Evolutionary conservation across 106 monocot species (phyloP).

Genomic region (Gastrodia elata): DNA sequence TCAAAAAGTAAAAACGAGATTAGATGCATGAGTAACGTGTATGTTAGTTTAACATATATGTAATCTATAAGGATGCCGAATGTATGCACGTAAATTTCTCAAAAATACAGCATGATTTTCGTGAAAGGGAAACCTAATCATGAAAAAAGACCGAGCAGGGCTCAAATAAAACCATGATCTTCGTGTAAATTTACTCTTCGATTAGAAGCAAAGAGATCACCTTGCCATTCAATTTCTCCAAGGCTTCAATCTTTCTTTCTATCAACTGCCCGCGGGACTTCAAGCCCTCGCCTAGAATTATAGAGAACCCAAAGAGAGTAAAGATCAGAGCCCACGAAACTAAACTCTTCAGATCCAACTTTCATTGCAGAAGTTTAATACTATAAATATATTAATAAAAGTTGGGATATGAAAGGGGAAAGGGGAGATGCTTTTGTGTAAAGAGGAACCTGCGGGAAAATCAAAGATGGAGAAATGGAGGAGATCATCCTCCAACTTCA

Average conservation of each 20-base stretch:
- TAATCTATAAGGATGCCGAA: no score
- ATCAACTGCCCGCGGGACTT: constrained; percentile 54
- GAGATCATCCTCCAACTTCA: constrained; percentile 17
- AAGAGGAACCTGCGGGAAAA: constrained; percentile 6
- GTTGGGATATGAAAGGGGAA: not conserved
- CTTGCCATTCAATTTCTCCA: constrained; percentile 71
- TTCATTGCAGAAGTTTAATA: not conserved
- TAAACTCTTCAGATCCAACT: not conserved
- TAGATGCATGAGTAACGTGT: no score
- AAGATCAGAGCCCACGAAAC: not conserved
- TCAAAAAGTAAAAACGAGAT: no score
- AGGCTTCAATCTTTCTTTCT: constrained; percentile 69
- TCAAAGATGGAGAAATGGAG: constrained; percentile 27
- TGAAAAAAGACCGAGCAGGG: no score
- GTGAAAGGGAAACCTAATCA: no score
- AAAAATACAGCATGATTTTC: no score
- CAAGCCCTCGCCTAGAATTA: constrained; percentile 32
- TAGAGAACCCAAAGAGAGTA: not conserved
- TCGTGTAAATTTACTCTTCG: no score
- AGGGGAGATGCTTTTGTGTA: not conserved
- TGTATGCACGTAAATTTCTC: no score
- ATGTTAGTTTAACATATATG: no score
- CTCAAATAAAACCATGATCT: no score
- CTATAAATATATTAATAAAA: not conserved
- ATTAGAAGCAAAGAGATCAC: constrained; percentile 27